A percentile compares a stretch with the other conserved stretches of the same genome.
phyloP scores from a whole-genome alignment of 257 asterid species.

The Scutellaria baicalensis region DNA sequence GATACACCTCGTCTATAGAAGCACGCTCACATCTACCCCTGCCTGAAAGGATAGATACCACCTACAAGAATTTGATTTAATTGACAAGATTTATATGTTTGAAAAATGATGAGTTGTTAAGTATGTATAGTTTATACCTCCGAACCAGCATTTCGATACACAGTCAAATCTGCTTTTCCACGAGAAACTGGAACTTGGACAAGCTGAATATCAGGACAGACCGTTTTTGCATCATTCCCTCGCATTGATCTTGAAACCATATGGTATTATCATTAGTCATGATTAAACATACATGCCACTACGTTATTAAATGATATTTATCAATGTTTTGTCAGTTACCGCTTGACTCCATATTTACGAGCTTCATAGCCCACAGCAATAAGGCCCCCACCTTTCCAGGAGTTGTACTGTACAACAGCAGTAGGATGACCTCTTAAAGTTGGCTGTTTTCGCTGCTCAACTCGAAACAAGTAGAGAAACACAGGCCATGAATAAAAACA shows the following conservation, averaged over 20 bases:
- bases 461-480: conserved; percentile 29
- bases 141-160: conserved; percentile 84
- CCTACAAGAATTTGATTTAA: conserved; percentile 37
- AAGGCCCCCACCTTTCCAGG: conserved; percentile 96
- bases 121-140: conserved; percentile 45
- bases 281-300: neutral
- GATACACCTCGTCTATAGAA: conserved; percentile 95
- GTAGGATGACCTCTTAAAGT: conserved; percentile 78
- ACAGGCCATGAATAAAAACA: neutral
- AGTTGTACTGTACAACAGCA: conserved; percentile 93
- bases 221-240: conserved; percentile 84
- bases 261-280: conserved; percentile 2
- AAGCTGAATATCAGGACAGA: conserved; percentile 86
- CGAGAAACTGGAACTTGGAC: conserved; percentile 97
- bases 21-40: conserved; percentile 94
- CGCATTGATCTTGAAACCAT: conserved; percentile 69
- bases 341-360: conserved; percentile 76
- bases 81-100: conserved; percentile 6
- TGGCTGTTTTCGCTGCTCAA: conserved; percentile 89
- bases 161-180: conserved; percentile 86
- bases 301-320: neutral
- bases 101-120: neutral
- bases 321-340: conserved; percentile 36
- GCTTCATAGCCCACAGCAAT: conserved; percentile 97
- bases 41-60: conserved; percentile 76